Evolutionary conservation across 1,284 basidiomycete species (phyloP), one percentile per base, ranked within the genome.

Genomic region (Irpex lacteus): DNA sequence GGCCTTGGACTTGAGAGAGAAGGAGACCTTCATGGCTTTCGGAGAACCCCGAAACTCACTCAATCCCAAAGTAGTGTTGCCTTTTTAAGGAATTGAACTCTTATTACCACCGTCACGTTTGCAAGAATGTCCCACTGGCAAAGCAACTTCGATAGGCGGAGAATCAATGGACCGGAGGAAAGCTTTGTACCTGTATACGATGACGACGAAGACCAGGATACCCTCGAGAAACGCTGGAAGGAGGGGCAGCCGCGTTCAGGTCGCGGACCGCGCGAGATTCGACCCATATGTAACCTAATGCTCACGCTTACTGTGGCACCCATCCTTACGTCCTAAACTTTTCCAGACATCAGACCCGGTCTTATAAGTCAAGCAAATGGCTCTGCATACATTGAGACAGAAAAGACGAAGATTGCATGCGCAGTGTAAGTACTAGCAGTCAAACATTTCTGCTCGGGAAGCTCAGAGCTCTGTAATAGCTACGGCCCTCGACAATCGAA

Each of bases 401-500:
- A 87, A 65, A 84, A 83, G 70, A 92, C 94, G 0, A 99, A 98
- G 80, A 88, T 98, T 68, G 95, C 95, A 2, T 98, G 95, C 74
- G 95, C 96, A 53, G 93, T 98, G 92, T 97, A 70, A 70, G 89
- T 77, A 4, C 5, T 44, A 54, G 59, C 19, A 13, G 37, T 5
- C 60, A 65, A 54, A 4, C 54, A 55, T 44, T n/a, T 40, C 5
- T 11, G 54, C 9, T 19, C 18, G 3, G 4, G 47, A 60, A 63
- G 71, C 26, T 9, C 19, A 44, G 60, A 50, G 53, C 63, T 18
- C 37, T 66, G 47, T 21, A n/a, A 47, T 68, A 97, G 95, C 5
- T 98, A 98, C 76, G 97, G 97, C 0, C 98, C 97, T 7, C 87
- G 96, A 63, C 96, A 96, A 72, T 87, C 91, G 32, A 94, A 91